A percentile compares a stretch with the other conserved stretches of the same genome.
These are phyloP conservation scores for Termitomyces sp. DNA, from an alignment of 768 basidiomycete species.

Conservation along the genomic window DNA sequence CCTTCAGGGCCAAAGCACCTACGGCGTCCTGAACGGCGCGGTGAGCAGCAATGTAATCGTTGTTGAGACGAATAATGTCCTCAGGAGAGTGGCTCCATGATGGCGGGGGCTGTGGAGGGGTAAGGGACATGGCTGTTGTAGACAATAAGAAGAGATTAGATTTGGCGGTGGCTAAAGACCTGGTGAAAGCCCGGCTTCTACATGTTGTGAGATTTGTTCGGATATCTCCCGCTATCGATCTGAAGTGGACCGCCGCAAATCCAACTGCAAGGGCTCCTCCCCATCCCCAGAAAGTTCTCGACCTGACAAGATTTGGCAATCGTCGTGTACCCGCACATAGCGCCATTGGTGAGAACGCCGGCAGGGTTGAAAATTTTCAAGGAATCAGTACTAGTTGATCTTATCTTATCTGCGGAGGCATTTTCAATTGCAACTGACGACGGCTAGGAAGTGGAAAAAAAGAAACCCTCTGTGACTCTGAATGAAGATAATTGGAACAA, in stretches of 20 bases:
- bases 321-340: slow-evolving; percentile 22
- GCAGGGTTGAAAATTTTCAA: slow-evolving; percentile 1
- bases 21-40: slow-evolving; percentile 52
- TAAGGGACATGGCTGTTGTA: slow-evolving; percentile 35
- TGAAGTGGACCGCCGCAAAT: slow-evolving; percentile 30
- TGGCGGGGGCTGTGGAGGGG: slow-evolving; percentile 61
- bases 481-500: no score
- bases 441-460: no score
- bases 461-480: no score
- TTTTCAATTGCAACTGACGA: no score
- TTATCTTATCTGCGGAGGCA: slow-evolving; percentile 22
- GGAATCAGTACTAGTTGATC: slow-evolving; percentile 12
- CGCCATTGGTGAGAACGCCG: slow-evolving; percentile 18
- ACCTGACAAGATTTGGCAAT: slow-evolving; percentile 16
- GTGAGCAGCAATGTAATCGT: slow-evolving; percentile 52
- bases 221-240: slow-evolving; percentile 38
- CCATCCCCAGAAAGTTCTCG: slow-evolving; percentile 26
- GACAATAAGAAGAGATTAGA: slow-evolving; percentile 24
- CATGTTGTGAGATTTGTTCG: slow-evolving; percentile 23
- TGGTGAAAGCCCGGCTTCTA: slow-evolving; percentile 13
- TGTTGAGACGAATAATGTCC: slow-evolving; percentile 50
- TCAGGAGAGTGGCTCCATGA: slow-evolving; percentile 62
- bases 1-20: slow-evolving; percentile 47
- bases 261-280: slow-evolving; percentile 34
- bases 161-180: slow-evolving; percentile 22